phyloP scores from a whole-genome alignment of 164 flowering plant genomes.

The Protea cynaroides region DNA sequence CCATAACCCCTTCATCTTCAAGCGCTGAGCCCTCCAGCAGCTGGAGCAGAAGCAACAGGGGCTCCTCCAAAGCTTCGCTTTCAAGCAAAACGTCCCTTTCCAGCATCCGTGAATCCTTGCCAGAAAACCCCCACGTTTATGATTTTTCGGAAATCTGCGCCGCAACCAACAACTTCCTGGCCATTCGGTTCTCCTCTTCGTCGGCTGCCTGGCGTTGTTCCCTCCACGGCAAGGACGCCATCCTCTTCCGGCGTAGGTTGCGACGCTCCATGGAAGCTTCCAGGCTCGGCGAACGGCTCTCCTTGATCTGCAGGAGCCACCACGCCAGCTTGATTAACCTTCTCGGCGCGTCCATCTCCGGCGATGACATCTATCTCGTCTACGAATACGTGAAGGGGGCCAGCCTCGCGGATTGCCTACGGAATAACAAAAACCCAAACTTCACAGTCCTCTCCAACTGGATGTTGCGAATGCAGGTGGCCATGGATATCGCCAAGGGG shows the following conservation, averaged over 20 bases:
- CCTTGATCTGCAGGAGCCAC: slow-evolving; percentile 54
- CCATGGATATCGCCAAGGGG: slow-evolving; percentile 75
- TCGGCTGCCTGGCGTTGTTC: slow-evolving; percentile 67
- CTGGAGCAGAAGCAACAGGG: background rate
- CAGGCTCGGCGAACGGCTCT: slow-evolving; percentile 32
- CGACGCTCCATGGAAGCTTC: slow-evolving; percentile 32
- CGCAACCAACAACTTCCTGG: slow-evolving; percentile 47
- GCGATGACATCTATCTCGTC: slow-evolving; percentile 59
- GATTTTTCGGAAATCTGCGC: slow-evolving; percentile 41
- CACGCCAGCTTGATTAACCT: slow-evolving; percentile 58
- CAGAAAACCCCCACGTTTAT: slow-evolving; percentile 40
- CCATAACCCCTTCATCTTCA: background rate
- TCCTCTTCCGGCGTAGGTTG: slow-evolving; percentile 56
- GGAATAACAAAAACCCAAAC: slow-evolving; percentile 53
- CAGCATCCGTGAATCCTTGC: slow-evolving; percentile 31
- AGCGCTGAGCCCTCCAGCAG: background rate
- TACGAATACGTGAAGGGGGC: slow-evolving; percentile 67
- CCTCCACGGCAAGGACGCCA: slow-evolving; percentile 36
- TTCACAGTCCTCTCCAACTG: slow-evolving; percentile 67
- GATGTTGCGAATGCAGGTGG: slow-evolving; percentile 75
- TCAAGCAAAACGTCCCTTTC: slow-evolving; percentile 25
- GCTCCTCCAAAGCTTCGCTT: slow-evolving; percentile 20
- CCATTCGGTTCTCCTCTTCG: slow-evolving; percentile 28
- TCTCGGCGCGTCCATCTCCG: slow-evolving; percentile 62
- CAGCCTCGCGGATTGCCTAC: slow-evolving; percentile 46